Evolutionary conservation across 2,329 filamentous ascomycete genomes (phyloP).

Genomic region (Sclerotiophoma versabilis): DNA sequence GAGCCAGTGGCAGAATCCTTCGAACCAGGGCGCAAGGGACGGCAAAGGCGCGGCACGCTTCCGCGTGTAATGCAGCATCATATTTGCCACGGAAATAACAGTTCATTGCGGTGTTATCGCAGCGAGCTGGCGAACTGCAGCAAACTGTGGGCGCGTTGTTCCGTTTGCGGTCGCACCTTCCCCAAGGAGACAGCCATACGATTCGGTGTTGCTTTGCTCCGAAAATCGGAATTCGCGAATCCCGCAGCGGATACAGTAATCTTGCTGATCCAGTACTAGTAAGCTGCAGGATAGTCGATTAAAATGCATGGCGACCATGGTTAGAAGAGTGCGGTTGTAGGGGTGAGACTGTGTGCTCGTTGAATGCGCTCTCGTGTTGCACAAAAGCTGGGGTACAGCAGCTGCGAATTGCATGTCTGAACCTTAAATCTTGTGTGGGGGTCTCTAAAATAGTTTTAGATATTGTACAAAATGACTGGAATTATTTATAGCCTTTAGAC

Average conservation of each 20-base stretch:
- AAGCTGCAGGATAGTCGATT: background rate
- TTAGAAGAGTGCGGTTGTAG: no score
- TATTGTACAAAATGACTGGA: no score
- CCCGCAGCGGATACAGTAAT: background rate
- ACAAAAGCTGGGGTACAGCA: no score
- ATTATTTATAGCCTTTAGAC: no score
- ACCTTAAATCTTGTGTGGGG: no score
- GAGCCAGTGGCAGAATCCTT: constrained; percentile 15
- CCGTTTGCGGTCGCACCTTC: constrained; percentile 13
- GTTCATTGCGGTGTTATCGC: constrained; percentile 3
- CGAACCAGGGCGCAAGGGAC: constrained; percentile 1
- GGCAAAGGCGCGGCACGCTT: constrained; percentile 11
- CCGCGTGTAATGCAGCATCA: constrained; percentile 1
- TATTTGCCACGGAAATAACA: constrained; percentile 8
- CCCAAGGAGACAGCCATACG: constrained; percentile 3
- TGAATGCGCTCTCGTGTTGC: no score
- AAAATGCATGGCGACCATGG: background rate
- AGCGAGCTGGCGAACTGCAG: constrained; percentile 4
- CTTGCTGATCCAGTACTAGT: constrained; percentile 1
- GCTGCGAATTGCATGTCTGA: no score
- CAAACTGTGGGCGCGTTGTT: background rate
- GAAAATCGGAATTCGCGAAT: constrained; percentile 8
- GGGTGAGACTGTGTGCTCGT: no score
- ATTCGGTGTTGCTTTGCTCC: constrained; percentile 7
- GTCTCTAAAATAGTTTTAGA: no score